Evolutionary conservation across 495 filamentous ascomycete genomes (phyloP).

Genomic region (Emericellopsis terricola): DNA sequence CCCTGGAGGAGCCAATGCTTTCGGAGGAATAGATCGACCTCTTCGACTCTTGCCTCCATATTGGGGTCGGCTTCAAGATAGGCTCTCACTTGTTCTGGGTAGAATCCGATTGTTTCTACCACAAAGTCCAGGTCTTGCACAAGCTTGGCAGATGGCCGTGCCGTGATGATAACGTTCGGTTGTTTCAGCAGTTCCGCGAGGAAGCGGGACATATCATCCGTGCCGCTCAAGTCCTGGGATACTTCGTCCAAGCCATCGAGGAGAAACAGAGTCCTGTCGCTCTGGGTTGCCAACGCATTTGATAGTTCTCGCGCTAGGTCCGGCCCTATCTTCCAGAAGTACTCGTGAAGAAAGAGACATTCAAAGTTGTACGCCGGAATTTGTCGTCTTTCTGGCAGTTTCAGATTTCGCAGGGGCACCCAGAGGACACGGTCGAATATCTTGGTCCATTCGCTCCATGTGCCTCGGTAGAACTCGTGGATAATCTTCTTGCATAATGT

Average conservation of each 20-base stretch:
- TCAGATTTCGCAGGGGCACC: conserved; percentile 15
- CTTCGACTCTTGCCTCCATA: conserved; percentile 6
- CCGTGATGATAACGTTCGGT: conserved; percentile 19
- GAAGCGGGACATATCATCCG: conserved; percentile 7
- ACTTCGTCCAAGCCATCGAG: conserved; percentile 27
- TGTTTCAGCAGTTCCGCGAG: conserved; percentile 16
- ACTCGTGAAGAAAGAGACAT: conserved; percentile 12
- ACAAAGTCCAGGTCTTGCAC: conserved; percentile 10
- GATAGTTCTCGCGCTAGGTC: conserved; percentile 7
- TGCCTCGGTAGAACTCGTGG: conserved; percentile 11
- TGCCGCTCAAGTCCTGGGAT: conserved; percentile 9
- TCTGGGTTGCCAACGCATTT: conserved; percentile 3
- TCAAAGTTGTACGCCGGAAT: conserved; percentile 6
- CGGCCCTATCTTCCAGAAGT: conserved; percentile 5
- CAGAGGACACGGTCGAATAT: conserved; percentile 20
- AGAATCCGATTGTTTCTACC: conserved; percentile 18
- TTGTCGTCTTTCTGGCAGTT: conserved; percentile 7
- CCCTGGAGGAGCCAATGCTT: conserved; percentile 14
- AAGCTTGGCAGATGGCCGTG: conserved; percentile 13
- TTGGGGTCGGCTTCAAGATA: conserved; percentile 10
- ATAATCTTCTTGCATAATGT: conserved; percentile 28
- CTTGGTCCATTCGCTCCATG: conserved; percentile 8
- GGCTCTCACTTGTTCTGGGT: conserved; percentile 13
- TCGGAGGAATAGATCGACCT: conserved; percentile 17
- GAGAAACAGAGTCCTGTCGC: conserved; percentile 14